Base-by-base conservation (phyloP, 805 yeast genomes). In the Grigorovia transvaalensis region DNA sequence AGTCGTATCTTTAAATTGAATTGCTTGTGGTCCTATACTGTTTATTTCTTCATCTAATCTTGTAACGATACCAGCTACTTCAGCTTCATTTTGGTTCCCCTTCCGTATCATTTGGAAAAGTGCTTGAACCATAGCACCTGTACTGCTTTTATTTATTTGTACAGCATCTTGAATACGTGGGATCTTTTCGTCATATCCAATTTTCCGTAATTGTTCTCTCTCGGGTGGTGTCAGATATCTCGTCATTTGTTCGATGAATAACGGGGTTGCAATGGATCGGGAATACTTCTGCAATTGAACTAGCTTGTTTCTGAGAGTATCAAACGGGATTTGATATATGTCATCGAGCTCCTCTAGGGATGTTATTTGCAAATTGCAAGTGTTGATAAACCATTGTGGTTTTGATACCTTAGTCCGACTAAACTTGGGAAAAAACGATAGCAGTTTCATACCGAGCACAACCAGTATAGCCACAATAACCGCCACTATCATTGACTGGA, bases 1-100 rank as follows among this genome's bases (percentile, higher is more conserved):
- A 51, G 79, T 66, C 50, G 6, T 11, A 38, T 38, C 15, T 38
- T 13, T 7, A 38, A 38, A 15, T 13, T 38, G 12, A 3, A n/a
- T 38, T 2, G 18, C 3, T 12, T 8, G 17, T 15, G 12, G 17
- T n/a, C n/a, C 17, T 12, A 38, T 38, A 38, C 17, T 7, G 15
- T 15, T 38, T n/a, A 38, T 38, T 15, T 63, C 61, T 9, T 59
- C 46, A 20, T 41, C 7, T 9, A 35, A 35, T 35, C 38, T 18
- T 6, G 20, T 4, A 20, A 46, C 8, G 7, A 38, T 19, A 9
- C 35, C 38, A 12, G n/a, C 3, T n/a, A 18, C 19, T 18, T 20
- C 33, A 9, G 27, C 8, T 35, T 23, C 9, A 3, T 35, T 9
- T 2, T 20, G 19, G 38, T 46, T 46, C 19, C 9, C 12, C 7